These are phyloP conservation scores for Aspergillus funiculosus DNA, from an alignment of 495 filamentous ascomycete species.

Conservation along the genomic window DNA sequence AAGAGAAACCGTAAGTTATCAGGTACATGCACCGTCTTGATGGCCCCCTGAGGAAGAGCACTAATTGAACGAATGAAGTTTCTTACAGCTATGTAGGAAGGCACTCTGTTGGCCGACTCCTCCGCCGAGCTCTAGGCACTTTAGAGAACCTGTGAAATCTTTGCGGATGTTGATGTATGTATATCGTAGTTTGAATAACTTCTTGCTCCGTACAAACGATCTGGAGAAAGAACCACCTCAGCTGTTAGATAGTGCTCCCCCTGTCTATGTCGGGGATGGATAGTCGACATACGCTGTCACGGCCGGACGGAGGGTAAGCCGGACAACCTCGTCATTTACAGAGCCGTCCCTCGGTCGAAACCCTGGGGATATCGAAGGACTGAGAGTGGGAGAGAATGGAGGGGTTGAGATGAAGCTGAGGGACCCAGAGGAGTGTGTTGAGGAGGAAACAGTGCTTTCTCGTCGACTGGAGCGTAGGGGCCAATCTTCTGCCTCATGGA, in stretches of 20 bases:
- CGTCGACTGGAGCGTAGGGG: constrained; percentile 29
- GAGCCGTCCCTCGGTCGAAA: constrained; percentile 32
- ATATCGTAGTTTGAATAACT: constrained; percentile 42
- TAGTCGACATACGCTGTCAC: constrained; percentile 36
- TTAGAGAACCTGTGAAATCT: constrained; percentile 34
- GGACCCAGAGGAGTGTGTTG: constrained; percentile 37
- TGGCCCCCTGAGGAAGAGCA: neutral
- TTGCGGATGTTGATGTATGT: constrained; percentile 41
- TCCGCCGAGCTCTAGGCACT: constrained; percentile 38
- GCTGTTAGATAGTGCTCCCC: neutral
- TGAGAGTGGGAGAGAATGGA: constrained; percentile 17
- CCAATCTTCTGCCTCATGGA: constrained; percentile 34
- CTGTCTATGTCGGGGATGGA: neutral
- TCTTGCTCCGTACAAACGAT: constrained; percentile 36
- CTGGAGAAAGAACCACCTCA: constrained; percentile 18
- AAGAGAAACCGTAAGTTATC: neutral
- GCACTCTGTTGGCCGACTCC: constrained; percentile 36
- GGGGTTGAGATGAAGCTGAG: constrained; percentile 32
- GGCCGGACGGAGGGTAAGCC: constrained; percentile 31
- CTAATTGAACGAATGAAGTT: neutral
- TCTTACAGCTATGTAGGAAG: constrained; percentile 42
- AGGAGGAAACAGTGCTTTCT: constrained; percentile 35
- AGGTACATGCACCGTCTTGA: too few relatives aligned
- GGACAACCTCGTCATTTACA: constrained; percentile 34
- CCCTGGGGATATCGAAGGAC: constrained; percentile 26